Base-by-base conservation (phyloP, 495 filamentous ascomycete genomes). In the Penicillium manginii region DNA sequence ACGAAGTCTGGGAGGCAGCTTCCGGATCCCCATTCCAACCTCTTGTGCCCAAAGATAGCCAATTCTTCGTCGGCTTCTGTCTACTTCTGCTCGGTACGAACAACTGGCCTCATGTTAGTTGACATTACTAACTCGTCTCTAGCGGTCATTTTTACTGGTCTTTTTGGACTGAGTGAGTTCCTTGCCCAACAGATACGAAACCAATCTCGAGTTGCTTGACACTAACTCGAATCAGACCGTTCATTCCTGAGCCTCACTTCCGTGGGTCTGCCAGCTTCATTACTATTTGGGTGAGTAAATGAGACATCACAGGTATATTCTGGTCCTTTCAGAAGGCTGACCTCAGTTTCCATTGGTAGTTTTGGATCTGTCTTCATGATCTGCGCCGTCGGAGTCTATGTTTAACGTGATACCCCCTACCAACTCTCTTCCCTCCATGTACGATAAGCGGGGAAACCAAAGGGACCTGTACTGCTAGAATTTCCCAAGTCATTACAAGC, bases 361-460 rank as follows among this genome's bases (percentile, higher is more conserved):
- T 92, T 97, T 72, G 94, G 96, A 60, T 90, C 93, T 46, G 92
- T 98, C 19, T 96, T 91, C 81, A 93, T 96, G 87, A 97, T 98
- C 71, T 98, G 94, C 75, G 94, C 92, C 21, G 94, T 92, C 71
- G 94, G 94, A 68, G 96, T 98, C 69, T 98, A 98, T 87, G 94
- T 98, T 75, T 98, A 86, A 80, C 32, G 55, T 40, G 70, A 77
- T 77, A 74, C 57, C 75, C 76, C 79, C 57, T 56, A 46, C 60
- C 79, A 58, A 42, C 52, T 66, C 57, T 56, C 50, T 62, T 52
- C 55, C 63, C 57, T 67, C 60, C 56, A 74, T 78, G 74, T 78
- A 77, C 72, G 56, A 73, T 72, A 72, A 65, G 59, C 64, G 60
- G 66, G 65, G 65, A 67, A 64, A 70, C 65, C 60, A 70, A 55